A percentile compares a stretch with the other conserved stretches of the same genome.
Conservation (phyloP, 441 rosid genomes). For the Euphorbia celastroides region DNA sequence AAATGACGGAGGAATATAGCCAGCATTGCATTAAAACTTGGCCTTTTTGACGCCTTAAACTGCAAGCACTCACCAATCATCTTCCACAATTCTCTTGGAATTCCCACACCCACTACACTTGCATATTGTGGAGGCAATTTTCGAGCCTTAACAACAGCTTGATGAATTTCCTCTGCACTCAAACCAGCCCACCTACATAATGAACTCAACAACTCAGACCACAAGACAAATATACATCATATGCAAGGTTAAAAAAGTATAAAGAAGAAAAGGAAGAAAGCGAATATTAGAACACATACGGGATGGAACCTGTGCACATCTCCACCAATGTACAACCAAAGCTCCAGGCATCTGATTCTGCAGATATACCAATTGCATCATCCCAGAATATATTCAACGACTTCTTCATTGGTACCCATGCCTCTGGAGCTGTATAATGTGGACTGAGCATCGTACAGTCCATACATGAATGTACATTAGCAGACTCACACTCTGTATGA, state of each 20-base stretch:
- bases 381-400: conserved; percentile 89
- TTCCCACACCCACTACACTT: conserved; percentile 96
- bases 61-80: conserved; percentile 99
- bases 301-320: conserved; percentile 98
- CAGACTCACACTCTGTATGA: conserved; percentile 63
- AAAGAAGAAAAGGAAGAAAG: conserved; percentile 14
- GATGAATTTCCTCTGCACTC: conserved; percentile 88
- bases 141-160: conserved; percentile 81
- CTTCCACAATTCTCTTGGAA: conserved; percentile 94
- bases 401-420: conserved; percentile 97
- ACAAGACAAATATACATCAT: conserved; percentile 12
- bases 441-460: conserved; percentile 89
- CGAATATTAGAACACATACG: conserved; percentile 55
- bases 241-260: conserved; percentile 8
- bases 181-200: conserved; percentile 89
- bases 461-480: conserved; percentile 69
- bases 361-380: conserved; percentile 86
- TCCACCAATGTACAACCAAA: conserved; percentile 98
- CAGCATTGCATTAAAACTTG: conserved; percentile 86
- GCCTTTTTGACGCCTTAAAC: conserved; percentile 87
- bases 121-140: conserved; percentile 96
- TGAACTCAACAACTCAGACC: conserved; percentile 21
- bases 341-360: conserved; percentile 99
- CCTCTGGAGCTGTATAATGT: conserved; percentile 97
- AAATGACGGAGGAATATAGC: conserved; percentile 87